Evolutionary conservation across 768 basidiomycete species (phyloP).

Genomic region (Russula ochroleuca): DNA sequence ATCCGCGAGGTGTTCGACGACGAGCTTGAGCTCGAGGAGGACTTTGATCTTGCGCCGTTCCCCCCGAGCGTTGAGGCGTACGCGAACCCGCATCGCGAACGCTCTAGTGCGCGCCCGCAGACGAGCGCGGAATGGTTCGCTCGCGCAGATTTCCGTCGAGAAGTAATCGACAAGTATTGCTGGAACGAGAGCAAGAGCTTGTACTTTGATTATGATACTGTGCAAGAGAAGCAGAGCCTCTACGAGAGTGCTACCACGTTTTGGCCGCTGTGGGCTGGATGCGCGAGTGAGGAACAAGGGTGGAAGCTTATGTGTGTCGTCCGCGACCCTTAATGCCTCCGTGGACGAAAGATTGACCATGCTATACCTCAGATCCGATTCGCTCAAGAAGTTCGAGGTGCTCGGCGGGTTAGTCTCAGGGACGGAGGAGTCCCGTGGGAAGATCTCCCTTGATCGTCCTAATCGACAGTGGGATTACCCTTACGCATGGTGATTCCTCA

Average conservation of each 20-base stretch:
- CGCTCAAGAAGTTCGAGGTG: slow-evolving; percentile 93
- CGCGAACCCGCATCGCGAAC: slow-evolving; percentile 54
- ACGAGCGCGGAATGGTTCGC: slow-evolving; percentile 89
- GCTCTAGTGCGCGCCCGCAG: slow-evolving; percentile 58
- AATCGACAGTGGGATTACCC: slow-evolving; percentile 99
- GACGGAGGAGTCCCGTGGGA: slow-evolving; percentile 93
- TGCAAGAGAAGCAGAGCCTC: slow-evolving; percentile 81
- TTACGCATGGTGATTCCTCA: slow-evolving; percentile 60
- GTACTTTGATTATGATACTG: slow-evolving; percentile 96
- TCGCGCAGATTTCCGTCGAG: slow-evolving; percentile 77
- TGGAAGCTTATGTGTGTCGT: slow-evolving; percentile 83
- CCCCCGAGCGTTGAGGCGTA: slow-evolving; percentile 75
- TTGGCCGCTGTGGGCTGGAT: slow-evolving; percentile 97
- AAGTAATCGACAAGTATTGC: slow-evolving; percentile 87
- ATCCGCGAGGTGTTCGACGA: slow-evolving; percentile 95
- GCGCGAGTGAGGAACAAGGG: slow-evolving; percentile 92
- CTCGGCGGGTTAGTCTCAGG: slow-evolving; percentile 93
- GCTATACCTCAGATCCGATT: slow-evolving; percentile 54
- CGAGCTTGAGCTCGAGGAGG: slow-evolving; percentile 86
- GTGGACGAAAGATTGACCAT: slow-evolving; percentile 8
- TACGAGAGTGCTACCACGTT: slow-evolving; percentile 97
- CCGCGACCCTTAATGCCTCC: neutral
- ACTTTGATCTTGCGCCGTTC: slow-evolving; percentile 88
- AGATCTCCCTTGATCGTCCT: slow-evolving; percentile 91
- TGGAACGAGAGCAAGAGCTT: slow-evolving; percentile 96